Base-by-base conservation (phyloP, 208 protist species). In the Crithidia acanthocephali region DNA sequence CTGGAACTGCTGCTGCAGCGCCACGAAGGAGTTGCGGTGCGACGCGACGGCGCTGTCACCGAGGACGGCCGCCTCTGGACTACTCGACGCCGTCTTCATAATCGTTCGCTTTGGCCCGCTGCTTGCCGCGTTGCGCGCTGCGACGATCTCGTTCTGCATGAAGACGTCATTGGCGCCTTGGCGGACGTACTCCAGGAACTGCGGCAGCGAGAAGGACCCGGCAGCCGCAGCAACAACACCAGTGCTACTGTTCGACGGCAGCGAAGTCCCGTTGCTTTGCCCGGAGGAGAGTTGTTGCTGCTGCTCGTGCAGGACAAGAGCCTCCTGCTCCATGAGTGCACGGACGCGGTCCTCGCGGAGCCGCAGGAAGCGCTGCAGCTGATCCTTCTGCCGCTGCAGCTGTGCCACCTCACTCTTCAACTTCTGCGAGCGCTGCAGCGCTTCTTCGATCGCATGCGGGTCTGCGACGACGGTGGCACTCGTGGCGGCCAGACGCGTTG, bases 401-500 rank as follows among this genome's bases (percentile, higher is more conserved):
- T 84, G 83, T 22, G 79, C 82, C 55, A 95, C 85, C 62, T 92
- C 86, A 45, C 74, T 90, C 74, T 91, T 87, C 42, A 93, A 74
- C 69, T 93, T 88, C 62, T 86, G 84, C 27, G 84, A 77, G 42
- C 85, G 74, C 30, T 76, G 79, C 72, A 83, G 70, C 20, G 79
- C 81, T 45, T 87, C 72, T 40, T 87, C 81, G 22, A 89, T 72
- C n/a, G 72, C 81, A 22, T 87, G 80, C 32, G 85, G 85, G 59
- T 95, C 87, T 1, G 79, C 80, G 13, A 90, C 82, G 13, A 90
- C 70, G 30, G 85, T 83, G 40, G 84, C 81, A 64, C 85, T 93
- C 25, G 85, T 78, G 2, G 87, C 85, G 10, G 87, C 83, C 44
- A 74, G 68, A 35, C 74, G 80, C 13, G 72, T 77, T 11, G 87